These are phyloP conservation scores for Lentinus brumalis DNA, from an alignment of 768 basidiomycete species.

Conservation along the genomic window DNA sequence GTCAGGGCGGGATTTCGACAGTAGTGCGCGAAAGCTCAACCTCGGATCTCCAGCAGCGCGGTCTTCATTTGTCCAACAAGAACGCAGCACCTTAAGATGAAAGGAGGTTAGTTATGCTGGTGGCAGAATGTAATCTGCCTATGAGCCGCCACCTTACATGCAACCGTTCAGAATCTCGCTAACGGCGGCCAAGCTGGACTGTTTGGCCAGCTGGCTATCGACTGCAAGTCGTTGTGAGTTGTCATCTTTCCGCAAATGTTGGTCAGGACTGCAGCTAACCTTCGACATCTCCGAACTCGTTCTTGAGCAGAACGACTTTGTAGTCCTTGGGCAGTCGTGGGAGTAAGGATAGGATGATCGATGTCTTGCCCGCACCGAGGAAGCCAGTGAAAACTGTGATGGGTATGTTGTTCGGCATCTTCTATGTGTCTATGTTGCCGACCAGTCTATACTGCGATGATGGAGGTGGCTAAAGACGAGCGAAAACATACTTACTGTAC, in stretches of 20 bases:
- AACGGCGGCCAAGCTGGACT: slow-evolving; percentile 83
- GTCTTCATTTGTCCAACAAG: slow-evolving; percentile 94
- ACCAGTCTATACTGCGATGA: neutral
- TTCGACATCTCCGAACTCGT: slow-evolving; percentile 95
- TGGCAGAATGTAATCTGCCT: too few species aligned
- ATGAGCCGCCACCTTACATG: slow-evolving; percentile 52
- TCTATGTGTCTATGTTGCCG: neutral
- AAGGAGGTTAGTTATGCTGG: too few species aligned
- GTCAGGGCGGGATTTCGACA: neutral
- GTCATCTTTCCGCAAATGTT: too few species aligned
- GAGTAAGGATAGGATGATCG: slow-evolving; percentile 80
- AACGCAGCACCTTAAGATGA: slow-evolving; percentile 74
- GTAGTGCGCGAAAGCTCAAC: slow-evolving; percentile 37
- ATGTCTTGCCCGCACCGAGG: slow-evolving; percentile 80
- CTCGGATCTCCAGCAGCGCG: slow-evolving; percentile 85
- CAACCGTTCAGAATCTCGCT: slow-evolving; percentile 97
- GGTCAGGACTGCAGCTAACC: slow-evolving; percentile 42
- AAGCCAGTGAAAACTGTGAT: slow-evolving; percentile 97
- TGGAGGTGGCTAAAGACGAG: too few species aligned
- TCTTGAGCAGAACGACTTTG: slow-evolving; percentile 89
- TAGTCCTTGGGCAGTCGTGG: slow-evolving; percentile 83
- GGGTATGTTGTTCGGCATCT: slow-evolving; percentile 50
- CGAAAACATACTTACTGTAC: too few species aligned
- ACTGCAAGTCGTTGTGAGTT: slow-evolving; percentile 45
- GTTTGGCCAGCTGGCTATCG: slow-evolving; percentile 86